Conservation (phyloP, 805 yeast species). For the Cyberlindnera amylophila region DNA sequence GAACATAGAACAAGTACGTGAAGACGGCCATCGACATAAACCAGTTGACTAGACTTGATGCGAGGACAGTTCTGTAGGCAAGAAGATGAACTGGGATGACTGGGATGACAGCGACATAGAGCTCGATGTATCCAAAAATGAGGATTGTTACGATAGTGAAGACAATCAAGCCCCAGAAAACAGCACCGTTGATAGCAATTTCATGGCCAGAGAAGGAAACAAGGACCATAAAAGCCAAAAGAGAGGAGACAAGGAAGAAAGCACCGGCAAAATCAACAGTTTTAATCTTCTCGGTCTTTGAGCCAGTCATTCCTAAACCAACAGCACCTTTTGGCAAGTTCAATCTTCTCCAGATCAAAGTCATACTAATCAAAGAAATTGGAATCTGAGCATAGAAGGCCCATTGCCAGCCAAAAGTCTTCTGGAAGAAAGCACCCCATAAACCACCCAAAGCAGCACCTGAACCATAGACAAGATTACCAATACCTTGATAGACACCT, state of each 20-base stretch:
- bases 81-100: conserved; percentile 58
- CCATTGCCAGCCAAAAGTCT: conserved; percentile 61
- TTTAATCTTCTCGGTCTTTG: conserved; percentile 42
- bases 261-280: conserved; percentile 70
- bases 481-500: conserved; percentile 77
- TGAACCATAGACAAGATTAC: conserved; percentile 64
- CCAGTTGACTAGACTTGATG: conserved; percentile 64
- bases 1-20: conserved; percentile 63
- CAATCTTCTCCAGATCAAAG: conserved; percentile 35
- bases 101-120: conserved; percentile 47
- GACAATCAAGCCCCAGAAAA: conserved; percentile 34
- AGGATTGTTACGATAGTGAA: conserved; percentile 32
- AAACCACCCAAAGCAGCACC: conserved; percentile 76
- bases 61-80: conserved; percentile 53
- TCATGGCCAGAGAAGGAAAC: conserved; percentile 65
- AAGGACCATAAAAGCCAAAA: conserved; percentile 57
- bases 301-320: conserved; percentile 48
- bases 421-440: conserved; percentile 53
- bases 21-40: conserved; percentile 65
- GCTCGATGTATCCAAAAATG: conserved; percentile 43
- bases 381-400: conserved; percentile 54
- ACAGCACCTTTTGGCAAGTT: conserved; percentile 46
- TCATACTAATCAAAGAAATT: conserved; percentile 40
- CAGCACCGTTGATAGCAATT: conserved; percentile 41
- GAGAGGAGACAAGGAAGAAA: conserved; percentile 49